Evolutionary conservation across 2,329 filamentous ascomycete species (phyloP).

Genomic region (Claviceps monticola): DNA sequence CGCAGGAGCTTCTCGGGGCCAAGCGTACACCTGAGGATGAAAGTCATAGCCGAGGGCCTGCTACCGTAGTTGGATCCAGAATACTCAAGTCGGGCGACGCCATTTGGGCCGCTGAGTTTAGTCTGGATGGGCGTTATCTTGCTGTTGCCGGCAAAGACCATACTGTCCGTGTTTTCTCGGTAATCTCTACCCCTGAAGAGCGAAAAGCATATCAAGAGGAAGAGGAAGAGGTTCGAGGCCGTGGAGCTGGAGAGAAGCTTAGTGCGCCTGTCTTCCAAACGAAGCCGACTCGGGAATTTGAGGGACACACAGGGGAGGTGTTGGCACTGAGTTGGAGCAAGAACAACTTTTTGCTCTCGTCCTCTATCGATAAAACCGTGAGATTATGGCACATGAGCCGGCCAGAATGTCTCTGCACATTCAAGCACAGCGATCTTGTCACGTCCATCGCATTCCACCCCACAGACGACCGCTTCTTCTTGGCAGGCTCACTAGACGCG

Average conservation of each 20-base stretch:
- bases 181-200: constrained; percentile 72
- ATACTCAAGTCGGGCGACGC: constrained; percentile 43
- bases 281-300: constrained; percentile 65
- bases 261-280: constrained; percentile 83
- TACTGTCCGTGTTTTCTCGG: constrained; percentile 75
- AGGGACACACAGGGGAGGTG: constrained; percentile 73
- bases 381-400: constrained; percentile 84
- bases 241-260: constrained; percentile 41
- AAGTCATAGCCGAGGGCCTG: constrained; percentile 16
- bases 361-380: constrained; percentile 97
- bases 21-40: constrained; percentile 22
- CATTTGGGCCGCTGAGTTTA: constrained; percentile 88
- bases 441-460: constrained; percentile 93
- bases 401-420: constrained; percentile 77
- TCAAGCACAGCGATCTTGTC: constrained; percentile 90
- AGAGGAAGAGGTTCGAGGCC: constrained; percentile 16
- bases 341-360: constrained; percentile 92
- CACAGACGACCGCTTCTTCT: constrained; percentile 87
- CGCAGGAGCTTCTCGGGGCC: constrained; percentile 69
- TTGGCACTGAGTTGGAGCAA: constrained; percentile 96
- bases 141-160: constrained; percentile 87
- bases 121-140: constrained; percentile 77
- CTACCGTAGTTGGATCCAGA: constrained; percentile 26
- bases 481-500: constrained; percentile 82
- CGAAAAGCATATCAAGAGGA: constrained; percentile 60